phyloP scores from a whole-genome alignment of 164 flowering plant genomes.

The Vitis rotundifolia region DNA sequence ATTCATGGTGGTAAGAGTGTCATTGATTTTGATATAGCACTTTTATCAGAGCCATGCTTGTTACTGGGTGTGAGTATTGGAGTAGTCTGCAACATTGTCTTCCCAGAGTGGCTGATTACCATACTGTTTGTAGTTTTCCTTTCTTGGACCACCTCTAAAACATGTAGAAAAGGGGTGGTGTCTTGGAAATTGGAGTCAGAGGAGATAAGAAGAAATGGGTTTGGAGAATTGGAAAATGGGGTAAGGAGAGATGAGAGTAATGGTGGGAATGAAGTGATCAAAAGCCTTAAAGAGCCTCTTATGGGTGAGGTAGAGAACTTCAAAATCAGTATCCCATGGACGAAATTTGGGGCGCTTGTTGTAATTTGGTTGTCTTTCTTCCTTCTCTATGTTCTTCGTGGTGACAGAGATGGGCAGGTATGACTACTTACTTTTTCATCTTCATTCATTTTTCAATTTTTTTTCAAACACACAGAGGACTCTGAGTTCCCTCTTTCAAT shows the following conservation, averaged over 20 bases:
- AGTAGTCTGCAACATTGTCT: slow-evolving; percentile 56
- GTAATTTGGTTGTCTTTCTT: slow-evolving; percentile 62
- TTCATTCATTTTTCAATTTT: neutral
- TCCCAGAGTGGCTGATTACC: slow-evolving; percentile 75
- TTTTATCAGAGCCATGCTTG: slow-evolving; percentile 67
- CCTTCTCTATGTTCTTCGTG: slow-evolving; percentile 49
- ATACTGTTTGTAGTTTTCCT: slow-evolving; percentile 53
- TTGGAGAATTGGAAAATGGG: slow-evolving; percentile 19
- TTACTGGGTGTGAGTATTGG: slow-evolving; percentile 74
- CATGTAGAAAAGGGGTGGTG: slow-evolving; percentile 46
- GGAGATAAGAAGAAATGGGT: slow-evolving; percentile 16
- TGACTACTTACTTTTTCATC: neutral
- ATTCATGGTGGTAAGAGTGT: slow-evolving; percentile 28
- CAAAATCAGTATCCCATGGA: slow-evolving; percentile 43
- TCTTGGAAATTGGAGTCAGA: slow-evolving; percentile 58
- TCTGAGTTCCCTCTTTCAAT: neutral
- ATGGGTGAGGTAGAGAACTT: slow-evolving; percentile 12
- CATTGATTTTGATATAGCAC: slow-evolving; percentile 65
- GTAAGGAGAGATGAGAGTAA: slow-evolving; percentile 10
- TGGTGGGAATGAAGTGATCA: slow-evolving; percentile 7
- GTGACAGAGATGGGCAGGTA: slow-evolving; percentile 58
- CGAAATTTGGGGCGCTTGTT: slow-evolving; percentile 51
- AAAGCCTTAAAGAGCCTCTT: slow-evolving; percentile 34
- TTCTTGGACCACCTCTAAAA: slow-evolving; percentile 61
- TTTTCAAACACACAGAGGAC: neutral